A percentile compares a stretch with the other conserved stretches of the same genome.
These are phyloP conservation scores for Lindgomyces ingoldianus DNA, from an alignment of 495 filamentous ascomycete species.

Conservation along the genomic window DNA sequence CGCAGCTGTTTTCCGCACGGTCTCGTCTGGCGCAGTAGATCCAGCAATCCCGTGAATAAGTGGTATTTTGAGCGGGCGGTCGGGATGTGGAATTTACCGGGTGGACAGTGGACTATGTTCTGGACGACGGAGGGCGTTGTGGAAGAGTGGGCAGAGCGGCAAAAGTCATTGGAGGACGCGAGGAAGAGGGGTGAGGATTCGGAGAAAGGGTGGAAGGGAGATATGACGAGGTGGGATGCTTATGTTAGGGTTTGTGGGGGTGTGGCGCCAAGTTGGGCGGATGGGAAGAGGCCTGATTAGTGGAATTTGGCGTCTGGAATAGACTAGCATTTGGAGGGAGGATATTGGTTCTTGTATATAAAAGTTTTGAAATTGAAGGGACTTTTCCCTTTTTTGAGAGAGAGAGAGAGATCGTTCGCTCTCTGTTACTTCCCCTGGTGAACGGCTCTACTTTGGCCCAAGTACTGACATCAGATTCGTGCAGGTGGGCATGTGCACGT, in stretches of 20 bases:
- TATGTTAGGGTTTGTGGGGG: constrained; percentile 80
- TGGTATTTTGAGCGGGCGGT: constrained; percentile 82
- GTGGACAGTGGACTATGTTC: constrained; percentile 91
- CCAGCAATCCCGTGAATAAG: constrained; percentile 52
- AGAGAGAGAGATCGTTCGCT: no score
- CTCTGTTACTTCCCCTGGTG: no score
- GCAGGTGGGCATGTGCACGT: no score
- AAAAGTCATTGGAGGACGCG: neutral
- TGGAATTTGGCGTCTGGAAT: no score
- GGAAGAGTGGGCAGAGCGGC: constrained; percentile 22
- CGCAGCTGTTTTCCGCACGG: constrained; percentile 73
- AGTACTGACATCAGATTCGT: no score
- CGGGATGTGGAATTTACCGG: constrained; percentile 77
- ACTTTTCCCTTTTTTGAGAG: no score
- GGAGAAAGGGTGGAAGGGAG: constrained; percentile 40
- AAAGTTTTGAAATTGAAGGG: neutral
- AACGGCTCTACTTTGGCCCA: no score
- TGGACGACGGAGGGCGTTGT: constrained; percentile 79
- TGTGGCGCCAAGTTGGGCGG: constrained; percentile 82
- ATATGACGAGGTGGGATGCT: constrained; percentile 63
- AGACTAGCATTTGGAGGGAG: no score
- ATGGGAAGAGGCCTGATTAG: constrained; percentile 55
- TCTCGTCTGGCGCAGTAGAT: constrained; percentile 47
- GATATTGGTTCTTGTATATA: neutral
- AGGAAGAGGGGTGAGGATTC: no score